Evolutionary conservation across 2,329 filamentous ascomycete genomes (phyloP).

Genomic region (Didymella keratinophila): DNA sequence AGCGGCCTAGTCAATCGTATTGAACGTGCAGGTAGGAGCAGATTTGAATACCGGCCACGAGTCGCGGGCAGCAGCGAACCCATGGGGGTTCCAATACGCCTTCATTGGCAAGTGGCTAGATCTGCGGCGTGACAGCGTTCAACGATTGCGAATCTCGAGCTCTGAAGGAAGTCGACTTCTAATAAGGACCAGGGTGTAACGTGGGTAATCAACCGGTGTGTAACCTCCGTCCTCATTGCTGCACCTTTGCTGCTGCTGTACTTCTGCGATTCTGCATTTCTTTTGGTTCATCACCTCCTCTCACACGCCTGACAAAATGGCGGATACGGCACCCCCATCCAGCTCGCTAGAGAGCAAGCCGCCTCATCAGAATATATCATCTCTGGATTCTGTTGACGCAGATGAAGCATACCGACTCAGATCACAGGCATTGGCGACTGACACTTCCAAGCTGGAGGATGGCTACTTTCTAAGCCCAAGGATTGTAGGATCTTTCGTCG

Average conservation of each 20-base stretch:
- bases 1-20: not conserved
- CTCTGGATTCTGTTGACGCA: slow-evolving; percentile 10
- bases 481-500: slow-evolving; percentile 25
- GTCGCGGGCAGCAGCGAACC: not conserved
- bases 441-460: slow-evolving; percentile 11
- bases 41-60: not conserved
- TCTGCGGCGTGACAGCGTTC: not conserved
- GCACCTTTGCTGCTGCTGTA: not conserved
- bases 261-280: not conserved
- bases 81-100: not conserved
- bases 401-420: slow-evolving; percentile 24
- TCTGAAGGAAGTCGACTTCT: not conserved
- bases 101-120: not conserved
- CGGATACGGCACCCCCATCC: not conserved
- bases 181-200: not conserved
- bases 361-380: slow-evolving; percentile 1
- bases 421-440: slow-evolving; percentile 20
- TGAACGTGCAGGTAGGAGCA: not conserved
- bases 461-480: slow-evolving; percentile 25
- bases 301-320: not conserved
- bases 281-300: not conserved
- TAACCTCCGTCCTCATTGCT: not conserved
- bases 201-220: not conserved
- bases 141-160: not conserved
- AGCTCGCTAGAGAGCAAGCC: not conserved